Evolutionary conservation across 768 basidiomycete species (phyloP).

Genomic region (button mushroom (Agaricus bisporus)): DNA sequence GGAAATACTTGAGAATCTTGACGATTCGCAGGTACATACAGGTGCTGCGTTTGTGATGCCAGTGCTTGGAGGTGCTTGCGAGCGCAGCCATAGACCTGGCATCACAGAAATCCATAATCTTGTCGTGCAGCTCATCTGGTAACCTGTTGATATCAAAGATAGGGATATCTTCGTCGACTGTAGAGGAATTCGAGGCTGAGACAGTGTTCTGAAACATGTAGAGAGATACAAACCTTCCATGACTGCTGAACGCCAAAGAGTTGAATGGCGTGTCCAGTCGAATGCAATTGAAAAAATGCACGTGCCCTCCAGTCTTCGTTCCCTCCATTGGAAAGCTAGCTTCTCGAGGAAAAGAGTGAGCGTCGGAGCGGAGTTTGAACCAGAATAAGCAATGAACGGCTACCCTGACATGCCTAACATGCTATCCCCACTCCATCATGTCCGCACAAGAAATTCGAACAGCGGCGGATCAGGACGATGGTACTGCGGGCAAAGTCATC

Average conservation of each 20-base stretch:
- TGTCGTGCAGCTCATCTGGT: constrained; percentile 1
- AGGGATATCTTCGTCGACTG: neutral
- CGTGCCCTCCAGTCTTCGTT: neutral
- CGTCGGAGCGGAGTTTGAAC: constrained; percentile 2
- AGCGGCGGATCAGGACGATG: neutral
- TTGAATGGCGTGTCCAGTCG: neutral
- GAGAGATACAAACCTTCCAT: constrained; percentile 5
- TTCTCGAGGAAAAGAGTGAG: neutral
- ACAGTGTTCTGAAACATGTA: too few species aligned
- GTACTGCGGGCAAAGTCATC: constrained; percentile 8
- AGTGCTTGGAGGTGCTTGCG: constrained; percentile 1
- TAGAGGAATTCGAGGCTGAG: neutral
- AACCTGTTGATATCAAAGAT: neutral
- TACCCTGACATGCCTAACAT: too few species aligned
- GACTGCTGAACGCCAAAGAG: neutral
- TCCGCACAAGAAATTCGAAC: constrained; percentile 6
- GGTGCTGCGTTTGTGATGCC: neutral
- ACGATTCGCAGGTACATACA: constrained; percentile 1
- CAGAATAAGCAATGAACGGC: too few species aligned
- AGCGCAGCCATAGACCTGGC: constrained; percentile 1
- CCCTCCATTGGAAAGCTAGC: too few species aligned
- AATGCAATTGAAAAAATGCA: neutral
- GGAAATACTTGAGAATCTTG: neutral
- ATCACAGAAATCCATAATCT: constrained; percentile 3
- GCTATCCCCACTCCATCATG: neutral